These are phyloP conservation scores for Neonothopanus nambi DNA, from an alignment of 1,284 basidiomycete species.

Conservation along the genomic window DNA sequence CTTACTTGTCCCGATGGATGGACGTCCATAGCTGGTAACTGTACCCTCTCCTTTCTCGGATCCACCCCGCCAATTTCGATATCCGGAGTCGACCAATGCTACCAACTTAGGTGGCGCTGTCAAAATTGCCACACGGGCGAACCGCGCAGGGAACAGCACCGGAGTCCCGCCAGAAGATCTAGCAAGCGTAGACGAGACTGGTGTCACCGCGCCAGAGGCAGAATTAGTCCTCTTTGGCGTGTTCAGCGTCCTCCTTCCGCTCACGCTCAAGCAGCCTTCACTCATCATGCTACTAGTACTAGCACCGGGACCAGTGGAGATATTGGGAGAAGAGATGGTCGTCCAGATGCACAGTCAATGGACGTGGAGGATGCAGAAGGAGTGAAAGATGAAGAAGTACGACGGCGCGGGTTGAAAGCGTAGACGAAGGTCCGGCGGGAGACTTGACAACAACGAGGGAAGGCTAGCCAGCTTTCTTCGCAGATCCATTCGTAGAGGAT, in stretches of 20 bases:
- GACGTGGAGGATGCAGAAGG: constrained; percentile 46
- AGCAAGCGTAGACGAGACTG: constrained; percentile 25
- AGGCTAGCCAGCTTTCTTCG: constrained; percentile 20
- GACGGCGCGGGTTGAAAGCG: constrained; percentile 13
- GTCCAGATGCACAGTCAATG: constrained; percentile 39
- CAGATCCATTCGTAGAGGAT: constrained; percentile 20
- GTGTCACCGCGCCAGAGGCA: constrained; percentile 41
- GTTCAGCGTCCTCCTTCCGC: constrained; percentile 28
- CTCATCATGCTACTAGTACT: constrained; percentile 12
- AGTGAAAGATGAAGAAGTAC: constrained; percentile 37
- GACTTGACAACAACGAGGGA: constrained; percentile 17
- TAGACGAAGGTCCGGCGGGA: neutral
- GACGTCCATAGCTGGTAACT: constrained; percentile 70
- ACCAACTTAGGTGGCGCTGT: constrained; percentile 78
- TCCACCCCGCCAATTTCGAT: constrained; percentile 82
- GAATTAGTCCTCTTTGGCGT: constrained; percentile 48
- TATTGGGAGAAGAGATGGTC: constrained; percentile 41
- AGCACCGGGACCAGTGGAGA: constrained; percentile 18
- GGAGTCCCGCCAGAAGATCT: constrained; percentile 24
- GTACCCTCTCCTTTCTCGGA: constrained; percentile 73
- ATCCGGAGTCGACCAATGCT: constrained; percentile 81
- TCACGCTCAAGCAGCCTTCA: constrained; percentile 31
- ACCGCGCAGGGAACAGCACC: constrained; percentile 46
- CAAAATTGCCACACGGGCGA: constrained; percentile 68
- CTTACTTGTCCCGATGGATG: constrained; percentile 64